A percentile compares a stretch with the other conserved stretches of the same genome.
Conservation (phyloP, 2,329 filamentous ascomycete genomes). For the Trichophaea hybrida region DNA sequence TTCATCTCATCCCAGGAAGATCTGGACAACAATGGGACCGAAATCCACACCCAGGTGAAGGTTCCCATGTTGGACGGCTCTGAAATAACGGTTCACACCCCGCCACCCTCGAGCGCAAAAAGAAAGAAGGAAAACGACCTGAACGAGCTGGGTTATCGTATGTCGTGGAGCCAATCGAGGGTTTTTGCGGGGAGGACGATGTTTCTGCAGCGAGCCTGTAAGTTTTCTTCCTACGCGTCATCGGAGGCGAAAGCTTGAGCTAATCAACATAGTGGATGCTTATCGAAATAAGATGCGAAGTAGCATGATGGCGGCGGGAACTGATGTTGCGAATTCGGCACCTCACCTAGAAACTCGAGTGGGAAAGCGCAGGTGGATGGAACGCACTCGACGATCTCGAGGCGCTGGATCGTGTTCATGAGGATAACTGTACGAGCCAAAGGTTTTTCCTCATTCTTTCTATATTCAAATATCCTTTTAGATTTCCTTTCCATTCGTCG, state of each 20-base stretch:
- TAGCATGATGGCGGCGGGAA: slow-evolving; percentile 63
- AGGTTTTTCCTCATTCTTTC: slow-evolving; percentile 12
- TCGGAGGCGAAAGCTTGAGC: not conserved
- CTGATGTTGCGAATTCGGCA: slow-evolving; percentile 57
- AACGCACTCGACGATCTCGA: slow-evolving; percentile 37
- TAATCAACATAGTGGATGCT: slow-evolving; percentile 54
- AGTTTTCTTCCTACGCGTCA: slow-evolving; percentile 35
- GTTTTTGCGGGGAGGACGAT: slow-evolving; percentile 76
- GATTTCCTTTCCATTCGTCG: slow-evolving; percentile 19
- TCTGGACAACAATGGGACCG: slow-evolving; percentile 54
- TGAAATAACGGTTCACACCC: slow-evolving; percentile 59
- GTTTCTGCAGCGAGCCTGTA: slow-evolving; percentile 81
- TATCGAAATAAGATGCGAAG: slow-evolving; percentile 84
- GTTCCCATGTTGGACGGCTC: slow-evolving; percentile 55
- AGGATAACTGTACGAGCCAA: slow-evolving; percentile 7
- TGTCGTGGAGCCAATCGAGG: slow-evolving; percentile 92
- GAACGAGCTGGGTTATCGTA: slow-evolving; percentile 84
- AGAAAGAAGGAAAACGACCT: slow-evolving; percentile 74
- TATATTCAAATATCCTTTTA: slow-evolving; percentile 17
- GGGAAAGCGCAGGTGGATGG: slow-evolving; percentile 64
- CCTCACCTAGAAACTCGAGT: slow-evolving; percentile 80
- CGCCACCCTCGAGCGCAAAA: slow-evolving; percentile 53
- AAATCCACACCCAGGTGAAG: slow-evolving; percentile 37
- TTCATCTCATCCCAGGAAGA: slow-evolving; percentile 94
- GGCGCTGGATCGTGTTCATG: slow-evolving; percentile 17